Base-by-base conservation (phyloP, 495 filamentous ascomycete genomes). In the Rusavskia elegans region DNA sequence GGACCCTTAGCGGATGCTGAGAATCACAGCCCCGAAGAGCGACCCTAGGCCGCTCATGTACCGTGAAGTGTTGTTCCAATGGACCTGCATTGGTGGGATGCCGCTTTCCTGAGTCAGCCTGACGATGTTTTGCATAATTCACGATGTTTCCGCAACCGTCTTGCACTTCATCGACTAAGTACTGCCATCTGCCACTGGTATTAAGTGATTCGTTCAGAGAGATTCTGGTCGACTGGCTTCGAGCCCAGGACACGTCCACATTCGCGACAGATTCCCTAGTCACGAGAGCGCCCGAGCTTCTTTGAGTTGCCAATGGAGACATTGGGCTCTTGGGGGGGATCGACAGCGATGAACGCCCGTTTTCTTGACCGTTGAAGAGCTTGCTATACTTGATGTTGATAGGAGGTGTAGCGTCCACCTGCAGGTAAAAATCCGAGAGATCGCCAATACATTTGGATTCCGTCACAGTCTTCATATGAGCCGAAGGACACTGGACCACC, bases 341-440 rank as follows among this genome's bases (percentile, higher is more conserved):
- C 56, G 85, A 90, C 61, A 95, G 87, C 58, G 90, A 84, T 51
- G 87, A 83, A 59, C 86, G 80, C 55, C 82, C 79, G 57, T 81
- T 71, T 54, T 90, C 80, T 52, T 79, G 77, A 50, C 75, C 69
- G 58, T 95, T 89, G 50, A 95, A 79, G 30, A 79, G 80, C 38
- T 85, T 82, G 57, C 84, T 90, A 60, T 97, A 98, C 59, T 85
- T 87, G 54, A 97, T 81, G 62, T 87, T 85, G 51, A 98, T 68
- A n/a, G 92, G 92, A 11, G 92, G 85, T 2, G 88, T 88, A 19
- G 90, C 92, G 59, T 87, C 78, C 2, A 96, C 85, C 55, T 85
- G 78, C 14, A 98, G 66, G 27, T 80, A 68, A 35, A 96, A 64
- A 59, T 95, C 81, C 3, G 92, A 96, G 21, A 97, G 70, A 54